Conservation (phyloP, 2,329 filamentous ascomycete genomes). For the Ampelomyces quisqualis region DNA sequence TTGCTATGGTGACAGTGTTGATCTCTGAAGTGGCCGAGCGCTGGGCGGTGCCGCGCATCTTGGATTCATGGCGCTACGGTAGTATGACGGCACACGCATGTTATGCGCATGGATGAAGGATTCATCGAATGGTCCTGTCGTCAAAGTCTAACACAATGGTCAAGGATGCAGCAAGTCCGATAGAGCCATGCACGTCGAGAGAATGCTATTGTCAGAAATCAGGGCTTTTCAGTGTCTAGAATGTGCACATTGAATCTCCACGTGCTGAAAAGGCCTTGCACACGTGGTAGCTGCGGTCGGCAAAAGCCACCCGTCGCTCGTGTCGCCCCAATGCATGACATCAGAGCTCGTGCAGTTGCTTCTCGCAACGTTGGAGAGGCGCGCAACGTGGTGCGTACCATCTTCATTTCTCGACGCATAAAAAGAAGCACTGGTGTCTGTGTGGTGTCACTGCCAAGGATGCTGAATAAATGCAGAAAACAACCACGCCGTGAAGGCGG, state of each 20-base stretch:
- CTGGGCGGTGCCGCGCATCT: too few species aligned
- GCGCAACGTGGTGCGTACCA: background rate
- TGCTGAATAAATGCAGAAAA: conserved; percentile 6
- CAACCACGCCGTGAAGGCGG: conserved; percentile 25
- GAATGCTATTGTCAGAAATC: too few species aligned
- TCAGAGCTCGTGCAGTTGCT: conserved; percentile 16
- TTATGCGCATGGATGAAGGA: too few species aligned
- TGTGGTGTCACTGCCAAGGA: conserved; percentile 35
- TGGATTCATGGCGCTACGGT: conserved; percentile 9
- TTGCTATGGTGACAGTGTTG: conserved; percentile 37
- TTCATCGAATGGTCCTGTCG: too few species aligned
- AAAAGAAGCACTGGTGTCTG: conserved; percentile 23
- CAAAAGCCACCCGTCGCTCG: conserved; percentile 7
- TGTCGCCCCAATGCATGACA: conserved; percentile 18
- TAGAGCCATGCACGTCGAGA: too few species aligned
- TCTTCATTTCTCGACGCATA: background rate
- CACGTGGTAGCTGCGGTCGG: too few species aligned
- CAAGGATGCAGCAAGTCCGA: too few species aligned
- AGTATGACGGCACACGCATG: conserved; percentile 1
- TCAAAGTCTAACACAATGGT: too few species aligned
- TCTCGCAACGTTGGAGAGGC: background rate
- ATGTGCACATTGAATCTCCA: too few species aligned
- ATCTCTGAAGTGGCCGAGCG: conserved; percentile 28
- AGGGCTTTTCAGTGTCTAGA: too few species aligned
- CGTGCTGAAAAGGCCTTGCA: too few species aligned